Evolutionary conservation across 495 filamentous ascomycete genomes (phyloP).

Genomic region (Talaromyces thailandensis): DNA sequence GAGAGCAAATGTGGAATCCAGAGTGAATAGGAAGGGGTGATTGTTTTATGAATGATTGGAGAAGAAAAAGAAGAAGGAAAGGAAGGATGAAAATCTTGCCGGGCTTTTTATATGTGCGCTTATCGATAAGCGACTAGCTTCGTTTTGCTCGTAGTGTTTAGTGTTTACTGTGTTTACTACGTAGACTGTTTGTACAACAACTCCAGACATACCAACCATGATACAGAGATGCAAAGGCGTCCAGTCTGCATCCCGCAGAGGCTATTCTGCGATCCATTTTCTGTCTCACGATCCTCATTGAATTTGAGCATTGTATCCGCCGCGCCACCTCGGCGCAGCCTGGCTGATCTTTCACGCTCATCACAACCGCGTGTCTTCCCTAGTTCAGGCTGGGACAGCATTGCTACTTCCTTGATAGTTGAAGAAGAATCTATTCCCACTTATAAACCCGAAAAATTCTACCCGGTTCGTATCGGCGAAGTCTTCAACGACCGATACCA

Average conservation of each 20-base stretch:
- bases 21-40: constrained; percentile 41
- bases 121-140: constrained; percentile 33
- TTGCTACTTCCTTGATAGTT: constrained; percentile 11
- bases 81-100: constrained; percentile 15
- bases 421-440: constrained; percentile 19
- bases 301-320: too few species aligned
- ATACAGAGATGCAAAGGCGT: too few species aligned
- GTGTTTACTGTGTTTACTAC: too few species aligned
- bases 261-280: too few species aligned
- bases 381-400: constrained; percentile 11
- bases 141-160: too few species aligned
- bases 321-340: too few species aligned
- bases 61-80: constrained; percentile 23
- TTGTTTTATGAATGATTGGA: constrained; percentile 24
- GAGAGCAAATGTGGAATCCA: constrained; percentile 24
- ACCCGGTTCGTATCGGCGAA: constrained; percentile 39
- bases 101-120: constrained; percentile 19
- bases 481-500: constrained; percentile 30
- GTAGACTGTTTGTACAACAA: too few species aligned
- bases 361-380: constrained; percentile 13
- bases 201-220: too few species aligned
- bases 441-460: constrained; percentile 17
- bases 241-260: too few species aligned
- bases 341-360: too few species aligned
- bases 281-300: too few species aligned